Base-by-base conservation (phyloP, 164 flowering plant species). In the Vitis labrusca region DNA sequence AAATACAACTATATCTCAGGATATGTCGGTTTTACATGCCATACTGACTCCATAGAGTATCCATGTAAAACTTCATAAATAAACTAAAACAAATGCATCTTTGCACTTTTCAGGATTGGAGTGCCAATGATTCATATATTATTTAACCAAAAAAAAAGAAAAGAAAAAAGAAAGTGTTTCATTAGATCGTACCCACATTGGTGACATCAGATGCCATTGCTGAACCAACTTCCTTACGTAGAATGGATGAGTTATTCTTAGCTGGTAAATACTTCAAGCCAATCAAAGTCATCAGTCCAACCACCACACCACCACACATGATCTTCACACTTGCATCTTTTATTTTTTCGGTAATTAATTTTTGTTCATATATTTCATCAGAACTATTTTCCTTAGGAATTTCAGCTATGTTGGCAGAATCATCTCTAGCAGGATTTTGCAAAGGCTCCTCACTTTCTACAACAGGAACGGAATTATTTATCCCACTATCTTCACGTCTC, bases 281-380 rank as follows among this genome's bases (percentile, higher is more conserved):
- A 63, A 62, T 85, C 72, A 91, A 56, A 69, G 97, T 82, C 56
- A 89, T 49, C 47, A 86, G 32, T 63, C 94, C 98, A 81, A 91
- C 80, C 17, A 82, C 85, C 61, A 86, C 83, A 73, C 92, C 96
- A 71, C 84, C 97, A 81, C 85, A 82, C 84, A 85, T 83, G 59
- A 93, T 85, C 84, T 89, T 93, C 63, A 89, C 76, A 76, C 86
- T 84, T n/a, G 85, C 84, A 77, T 91, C 94, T 82, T 90, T 95
- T 66, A 90, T 87, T 71, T 75, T 84, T 17, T 87, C 78, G 30
- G 90, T 74, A 37, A 90, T 83, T n/a, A 74, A 57, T 65, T 81
- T 84, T 74, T 86, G 85, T 29, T 81, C 89, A 72, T 17, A 27
- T 29, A 65, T 53, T 57, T 79, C 86, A 61, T 75, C 77, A 56